Evolutionary conservation across 345 rosid species (phyloP).

Genomic region (Moringa oleifera): DNA sequence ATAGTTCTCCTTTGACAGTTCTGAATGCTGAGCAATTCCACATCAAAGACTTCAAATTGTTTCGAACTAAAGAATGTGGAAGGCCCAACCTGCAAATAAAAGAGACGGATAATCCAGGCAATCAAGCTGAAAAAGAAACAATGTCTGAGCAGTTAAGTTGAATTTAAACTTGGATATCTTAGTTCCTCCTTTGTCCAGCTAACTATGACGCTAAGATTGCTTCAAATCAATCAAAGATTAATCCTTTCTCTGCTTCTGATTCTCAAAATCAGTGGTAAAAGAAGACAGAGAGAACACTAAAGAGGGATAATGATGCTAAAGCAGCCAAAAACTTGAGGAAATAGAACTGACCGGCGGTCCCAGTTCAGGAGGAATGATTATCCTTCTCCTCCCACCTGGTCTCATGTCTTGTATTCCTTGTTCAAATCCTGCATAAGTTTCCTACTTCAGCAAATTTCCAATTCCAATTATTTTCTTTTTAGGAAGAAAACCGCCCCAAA

Average conservation of each 20-base stretch:
- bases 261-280: not conserved
- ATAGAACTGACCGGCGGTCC: conserved; percentile 87
- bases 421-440: conserved; percentile 66
- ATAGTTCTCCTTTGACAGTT: conserved; percentile 83
- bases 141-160: no score
- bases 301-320: not conserved
- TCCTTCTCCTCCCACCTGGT: conserved; percentile 91
- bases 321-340: conserved; percentile 1
- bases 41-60: conserved; percentile 90
- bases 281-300: not conserved
- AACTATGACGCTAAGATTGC: no score
- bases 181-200: no score
- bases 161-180: no score
- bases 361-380: conserved; percentile 91
- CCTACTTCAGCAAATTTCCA: not conserved
- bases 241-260: no score
- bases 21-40: conserved; percentile 68
- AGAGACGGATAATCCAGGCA: not conserved
- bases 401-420: conserved; percentile 86
- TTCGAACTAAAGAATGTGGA: conserved; percentile 96
- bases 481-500: no score
- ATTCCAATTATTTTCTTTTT: not conserved
- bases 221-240: no score
- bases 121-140: conserved; percentile 6
- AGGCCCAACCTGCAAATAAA: conserved; percentile 70